A percentile compares a stretch with the other conserved stretches of the same genome.
Evolutionary conservation across 2,329 filamentous ascomycete genomes (phyloP).

Genomic region (Colletotrichum euphorbiae): DNA sequence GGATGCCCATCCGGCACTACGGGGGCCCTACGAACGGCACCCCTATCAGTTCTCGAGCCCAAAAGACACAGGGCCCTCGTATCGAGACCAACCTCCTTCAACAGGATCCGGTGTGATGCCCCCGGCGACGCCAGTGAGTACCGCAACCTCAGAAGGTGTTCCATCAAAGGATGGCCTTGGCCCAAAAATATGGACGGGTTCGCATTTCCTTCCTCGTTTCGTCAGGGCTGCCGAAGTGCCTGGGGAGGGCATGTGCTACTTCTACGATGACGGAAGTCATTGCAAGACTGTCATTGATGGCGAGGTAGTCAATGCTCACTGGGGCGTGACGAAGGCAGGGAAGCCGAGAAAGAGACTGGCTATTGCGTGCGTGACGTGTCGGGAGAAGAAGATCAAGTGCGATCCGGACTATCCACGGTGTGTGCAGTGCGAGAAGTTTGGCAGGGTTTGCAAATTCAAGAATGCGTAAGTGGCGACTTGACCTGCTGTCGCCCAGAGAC

Average conservation of each 20-base stretch:
- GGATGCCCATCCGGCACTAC: constrained; percentile 49
- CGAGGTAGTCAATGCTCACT: constrained; percentile 87
- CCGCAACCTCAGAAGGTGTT: constrained; percentile 54
- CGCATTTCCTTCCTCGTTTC: constrained; percentile 74
- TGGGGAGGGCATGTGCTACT: constrained; percentile 84
- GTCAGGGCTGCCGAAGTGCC: constrained; percentile 74
- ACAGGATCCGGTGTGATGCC: constrained; percentile 44
- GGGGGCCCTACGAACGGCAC: constrained; percentile 50
- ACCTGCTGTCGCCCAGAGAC: neutral
- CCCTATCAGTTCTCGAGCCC: constrained; percentile 52
- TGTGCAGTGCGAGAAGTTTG: constrained; percentile 92
- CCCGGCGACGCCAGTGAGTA: constrained; percentile 46
- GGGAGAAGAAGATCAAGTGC: constrained; percentile 98
- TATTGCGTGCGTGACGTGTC: constrained; percentile 91
- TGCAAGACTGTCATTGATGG: constrained; percentile 88
- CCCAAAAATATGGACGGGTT: constrained; percentile 77
- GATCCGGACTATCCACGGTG: constrained; percentile 90
- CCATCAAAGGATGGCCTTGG: constrained; percentile 70
- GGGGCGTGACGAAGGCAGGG: constrained; percentile 94
- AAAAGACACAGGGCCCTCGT: constrained; percentile 47
- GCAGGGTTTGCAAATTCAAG: constrained; percentile 85
- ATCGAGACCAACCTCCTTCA: constrained; percentile 44
- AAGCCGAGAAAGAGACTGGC: constrained; percentile 92
- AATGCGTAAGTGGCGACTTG: constrained; percentile 76
- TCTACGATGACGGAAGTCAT: constrained; percentile 86